Evolutionary conservation across 2,329 filamentous ascomycete genomes (phyloP).

Genomic region (Penicillium sp.): DNA sequence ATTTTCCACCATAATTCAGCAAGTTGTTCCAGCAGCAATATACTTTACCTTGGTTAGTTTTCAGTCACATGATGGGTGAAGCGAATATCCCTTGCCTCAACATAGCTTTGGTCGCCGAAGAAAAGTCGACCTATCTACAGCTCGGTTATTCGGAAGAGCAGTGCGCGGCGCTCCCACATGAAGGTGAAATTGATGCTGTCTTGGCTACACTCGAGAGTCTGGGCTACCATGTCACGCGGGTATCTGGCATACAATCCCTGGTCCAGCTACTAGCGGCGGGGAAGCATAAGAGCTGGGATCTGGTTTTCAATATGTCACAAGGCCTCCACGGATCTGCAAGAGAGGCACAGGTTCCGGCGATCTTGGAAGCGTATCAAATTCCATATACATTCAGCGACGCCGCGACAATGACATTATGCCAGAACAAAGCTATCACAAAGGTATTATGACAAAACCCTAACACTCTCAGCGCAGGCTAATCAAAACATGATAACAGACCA

Average conservation of each 20-base stretch:
- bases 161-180: slow-evolving; percentile 10
- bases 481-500: slow-evolving; percentile 5
- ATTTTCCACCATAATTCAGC: not conserved
- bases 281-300: slow-evolving; percentile 21
- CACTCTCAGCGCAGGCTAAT: not conserved
- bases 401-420: slow-evolving; percentile 21
- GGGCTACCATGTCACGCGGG: slow-evolving; percentile 12
- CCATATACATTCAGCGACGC: slow-evolving; percentile 25
- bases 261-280: slow-evolving; percentile 15
- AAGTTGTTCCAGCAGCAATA: not conserved
- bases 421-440: slow-evolving; percentile 25
- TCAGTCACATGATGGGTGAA: not conserved
- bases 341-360: slow-evolving; percentile 26
- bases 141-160: slow-evolving; percentile 12
- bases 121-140: slow-evolving; percentile 10
- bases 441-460: not conserved
- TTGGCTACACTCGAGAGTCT: slow-evolving; percentile 10
- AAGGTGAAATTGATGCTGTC: slow-evolving; percentile 10
- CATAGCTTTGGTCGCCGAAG: slow-evolving; percentile 16
- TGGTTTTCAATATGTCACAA: slow-evolving; percentile 28
- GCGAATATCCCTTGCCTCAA: not conserved
- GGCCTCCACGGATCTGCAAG: slow-evolving; percentile 23
- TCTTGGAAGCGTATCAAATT: slow-evolving; percentile 29
- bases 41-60: not conserved
- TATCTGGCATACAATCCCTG: slow-evolving; percentile 17